Percentiles rank a stretch among this genome's conserved stretches.
These are phyloP conservation scores for Stromatinia cepivora DNA, from an alignment of 2,329 filamentous ascomycete genomes.

Conservation along the genomic window DNA sequence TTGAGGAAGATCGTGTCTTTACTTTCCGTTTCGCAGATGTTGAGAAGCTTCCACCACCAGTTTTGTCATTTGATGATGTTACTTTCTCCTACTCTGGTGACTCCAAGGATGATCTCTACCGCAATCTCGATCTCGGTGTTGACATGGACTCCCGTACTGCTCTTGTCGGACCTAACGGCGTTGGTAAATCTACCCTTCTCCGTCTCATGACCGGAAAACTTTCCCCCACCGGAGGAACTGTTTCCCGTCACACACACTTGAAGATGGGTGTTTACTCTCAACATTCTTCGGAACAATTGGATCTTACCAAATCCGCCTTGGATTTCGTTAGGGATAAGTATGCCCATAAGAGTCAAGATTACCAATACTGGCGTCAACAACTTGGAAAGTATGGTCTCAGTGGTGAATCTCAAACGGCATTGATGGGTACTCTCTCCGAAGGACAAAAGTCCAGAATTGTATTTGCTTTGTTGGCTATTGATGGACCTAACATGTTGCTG, in stretches of 20 bases:
- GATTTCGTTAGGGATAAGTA: constrained; percentile 99
- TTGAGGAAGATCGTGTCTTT: constrained; percentile 82
- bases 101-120: constrained; percentile 86
- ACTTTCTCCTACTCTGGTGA: constrained; percentile 98
- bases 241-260: constrained; percentile 93
- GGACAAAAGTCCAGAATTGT: constrained; percentile 98
- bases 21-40: constrained; percentile 98
- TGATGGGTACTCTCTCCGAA: constrained; percentile 97
- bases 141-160: constrained; percentile 99
- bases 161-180: constrained; percentile 97
- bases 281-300: constrained; percentile 97
- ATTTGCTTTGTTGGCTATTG: constrained; percentile 93
- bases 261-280: constrained; percentile 98
- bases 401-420: constrained; percentile 90
- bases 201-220: constrained; percentile 96
- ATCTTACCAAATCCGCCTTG: constrained; percentile 94
- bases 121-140: constrained; percentile 95
- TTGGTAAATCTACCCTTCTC: constrained; percentile 95
- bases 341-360: constrained; percentile 83
- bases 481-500: constrained; percentile 94
- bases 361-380: constrained; percentile 99
- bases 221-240: constrained; percentile 75
- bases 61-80: constrained; percentile 93
- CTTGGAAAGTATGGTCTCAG: constrained; percentile 91
- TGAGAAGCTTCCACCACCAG: constrained; percentile 97